phyloP scores from a whole-genome alignment of 2,329 filamentous ascomycete genomes.

The Colletotrichum sp. region DNA sequence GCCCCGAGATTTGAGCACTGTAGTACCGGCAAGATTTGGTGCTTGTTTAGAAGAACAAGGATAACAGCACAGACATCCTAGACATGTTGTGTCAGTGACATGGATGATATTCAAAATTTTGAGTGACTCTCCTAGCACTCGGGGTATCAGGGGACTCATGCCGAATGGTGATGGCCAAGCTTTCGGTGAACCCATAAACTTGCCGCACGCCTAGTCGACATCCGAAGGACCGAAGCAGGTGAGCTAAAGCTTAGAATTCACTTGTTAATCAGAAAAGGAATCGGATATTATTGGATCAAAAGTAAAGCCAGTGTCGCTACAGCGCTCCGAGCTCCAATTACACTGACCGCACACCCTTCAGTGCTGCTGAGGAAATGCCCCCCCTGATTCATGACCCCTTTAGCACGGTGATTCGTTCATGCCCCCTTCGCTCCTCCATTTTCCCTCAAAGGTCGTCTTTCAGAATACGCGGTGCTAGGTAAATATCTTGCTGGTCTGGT shows the following conservation, averaged over 20 bases:
- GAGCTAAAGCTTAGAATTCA: neutral
- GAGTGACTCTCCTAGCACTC: neutral
- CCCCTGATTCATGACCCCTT: too few species aligned
- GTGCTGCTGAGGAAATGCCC: neutral
- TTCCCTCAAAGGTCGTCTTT: neutral
- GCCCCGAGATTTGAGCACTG: too few species aligned
- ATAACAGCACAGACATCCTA: neutral
- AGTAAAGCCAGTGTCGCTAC: neutral
- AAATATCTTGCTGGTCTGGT: neutral
- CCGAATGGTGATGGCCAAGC: neutral
- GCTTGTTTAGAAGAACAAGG: neutral
- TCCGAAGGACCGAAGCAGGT: too few species aligned
- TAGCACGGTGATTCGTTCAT: too few species aligned
- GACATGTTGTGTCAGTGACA: neutral
- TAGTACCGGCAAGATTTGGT: neutral
- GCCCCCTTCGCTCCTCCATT: too few species aligned
- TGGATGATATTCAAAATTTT: neutral
- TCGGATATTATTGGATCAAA: accelerated
- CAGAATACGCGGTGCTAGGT: accelerated
- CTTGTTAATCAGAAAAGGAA: neutral
- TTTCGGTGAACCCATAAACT: neutral
- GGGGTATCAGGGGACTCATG: neutral
- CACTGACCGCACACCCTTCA: accelerated
- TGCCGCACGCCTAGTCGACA: neutral
- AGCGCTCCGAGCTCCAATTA: neutral